phyloP scores from a whole-genome alignment of 192 early-diverging fungal genomes.

The Powellomyces hirtus region DNA sequence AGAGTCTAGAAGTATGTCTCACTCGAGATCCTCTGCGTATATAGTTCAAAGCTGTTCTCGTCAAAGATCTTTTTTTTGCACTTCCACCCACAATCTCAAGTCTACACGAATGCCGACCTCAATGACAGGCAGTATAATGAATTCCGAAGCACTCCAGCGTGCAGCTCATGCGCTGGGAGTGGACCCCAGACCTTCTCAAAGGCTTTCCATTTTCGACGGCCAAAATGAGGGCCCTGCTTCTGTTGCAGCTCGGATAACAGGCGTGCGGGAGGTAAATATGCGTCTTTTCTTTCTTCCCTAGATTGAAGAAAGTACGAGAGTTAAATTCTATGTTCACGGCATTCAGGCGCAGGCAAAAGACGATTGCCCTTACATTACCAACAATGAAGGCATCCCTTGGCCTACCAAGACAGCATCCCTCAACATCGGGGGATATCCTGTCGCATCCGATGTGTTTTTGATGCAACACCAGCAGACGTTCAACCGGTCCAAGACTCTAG shows the following conservation, averaged over 20 bases:
- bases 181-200: conserved; percentile 3
- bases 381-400: neutral
- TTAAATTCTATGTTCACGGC: neutral
- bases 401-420: neutral
- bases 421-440: conserved; percentile 6
- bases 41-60: too few species aligned
- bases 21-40: too few species aligned
- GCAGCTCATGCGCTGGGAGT: conserved; percentile 7
- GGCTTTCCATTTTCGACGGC: neutral
- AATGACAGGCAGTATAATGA: too few species aligned
- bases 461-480: conserved; percentile 5
- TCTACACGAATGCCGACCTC: too few species aligned
- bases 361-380: conserved; percentile 5
- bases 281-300: neutral
- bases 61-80: too few species aligned
- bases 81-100: too few species aligned
- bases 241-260: neutral
- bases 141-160: neutral
- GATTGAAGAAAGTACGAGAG: neutral
- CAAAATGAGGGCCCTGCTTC: conserved; percentile 2
- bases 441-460: neutral
- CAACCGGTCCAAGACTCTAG: conserved; percentile 4
- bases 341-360: conserved; percentile 5
- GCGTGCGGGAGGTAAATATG: neutral
- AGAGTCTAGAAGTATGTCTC: too few species aligned